A percentile compares a stretch with the other conserved stretches of the same genome.
These are phyloP conservation scores for Eruca vesicaria DNA, from an alignment of 441 rosid species.

Conservation along the genomic window DNA sequence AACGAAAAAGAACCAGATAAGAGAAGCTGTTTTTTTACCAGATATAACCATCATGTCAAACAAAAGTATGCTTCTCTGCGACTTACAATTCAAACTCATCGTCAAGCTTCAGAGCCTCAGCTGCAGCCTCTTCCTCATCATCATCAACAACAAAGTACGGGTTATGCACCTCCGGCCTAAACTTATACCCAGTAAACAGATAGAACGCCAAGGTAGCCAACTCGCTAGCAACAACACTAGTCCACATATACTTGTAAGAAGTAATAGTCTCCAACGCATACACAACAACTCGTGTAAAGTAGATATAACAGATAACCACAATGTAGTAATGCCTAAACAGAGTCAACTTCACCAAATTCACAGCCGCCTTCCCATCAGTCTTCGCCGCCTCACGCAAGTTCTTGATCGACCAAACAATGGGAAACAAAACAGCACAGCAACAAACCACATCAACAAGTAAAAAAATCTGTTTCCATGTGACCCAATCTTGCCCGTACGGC, in stretches of 20 bases:
- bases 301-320: conserved; percentile 90
- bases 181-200: conserved; percentile 79
- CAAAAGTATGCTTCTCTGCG: conserved; percentile 5
- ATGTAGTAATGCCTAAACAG: conserved; percentile 92
- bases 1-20: conserved; percentile 4
- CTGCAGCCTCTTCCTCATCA: conserved; percentile 98
- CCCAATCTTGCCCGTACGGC: conserved; percentile 77
- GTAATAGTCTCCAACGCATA: conserved; percentile 84
- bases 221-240: conserved; percentile 82
- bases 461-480: conserved; percentile 84
- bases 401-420: conserved; percentile 96
- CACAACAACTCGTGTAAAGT: conserved; percentile 90
- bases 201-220: conserved; percentile 86
- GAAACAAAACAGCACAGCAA: conserved; percentile 89
- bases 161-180: conserved; percentile 84
- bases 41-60: conserved; percentile 24
- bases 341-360: conserved; percentile 84
- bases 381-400: conserved; percentile 88
- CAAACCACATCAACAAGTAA: conserved; percentile 90
- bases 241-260: conserved; percentile 66
- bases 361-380: conserved; percentile 90
- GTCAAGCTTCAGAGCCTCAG: conserved; percentile 86
- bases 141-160: conserved; percentile 92
- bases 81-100: conserved; percentile 85
- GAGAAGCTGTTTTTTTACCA: conserved; percentile 23